Evolutionary conservation across 2,329 filamentous ascomycete genomes (phyloP).

Genomic region (Sarocladium brachiariae): DNA sequence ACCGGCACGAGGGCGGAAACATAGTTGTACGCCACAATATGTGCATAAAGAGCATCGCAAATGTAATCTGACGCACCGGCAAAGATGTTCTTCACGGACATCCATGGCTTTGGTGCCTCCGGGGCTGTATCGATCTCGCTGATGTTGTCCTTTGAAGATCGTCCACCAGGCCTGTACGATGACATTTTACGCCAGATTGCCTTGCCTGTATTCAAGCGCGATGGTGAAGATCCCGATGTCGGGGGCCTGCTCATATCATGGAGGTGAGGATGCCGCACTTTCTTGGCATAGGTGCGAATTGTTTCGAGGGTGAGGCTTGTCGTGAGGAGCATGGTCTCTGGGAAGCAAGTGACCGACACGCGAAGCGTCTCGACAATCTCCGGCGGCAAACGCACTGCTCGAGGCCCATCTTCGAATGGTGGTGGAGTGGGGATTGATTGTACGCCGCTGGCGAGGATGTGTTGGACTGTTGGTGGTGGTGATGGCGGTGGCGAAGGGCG

Average conservation of each 20-base stretch:
- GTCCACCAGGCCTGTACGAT: conserved; percentile 20
- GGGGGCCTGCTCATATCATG: not conserved
- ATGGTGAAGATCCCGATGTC: not conserved
- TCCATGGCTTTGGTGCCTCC: conserved; percentile 30
- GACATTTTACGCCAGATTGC: conserved; percentile 32
- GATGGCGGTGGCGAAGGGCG: conserved; percentile 28
- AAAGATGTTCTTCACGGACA: conserved; percentile 44
- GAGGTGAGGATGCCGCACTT: conserved; percentile 35
- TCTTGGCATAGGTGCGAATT: conserved; percentile 48
- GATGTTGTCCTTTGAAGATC: not conserved
- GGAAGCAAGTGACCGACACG: conserved; percentile 49
- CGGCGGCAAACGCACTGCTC: conserved; percentile 41
- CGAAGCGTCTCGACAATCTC: conserved; percentile 48
- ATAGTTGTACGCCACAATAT: conserved; percentile 54
- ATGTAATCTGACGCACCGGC: conserved; percentile 45
- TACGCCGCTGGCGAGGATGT: conserved; percentile 27
- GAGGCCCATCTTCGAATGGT: conserved; percentile 28
- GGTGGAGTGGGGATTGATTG: conserved; percentile 23
- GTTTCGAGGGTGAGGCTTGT: conserved; percentile 51
- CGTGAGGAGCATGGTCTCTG: conserved; percentile 51
- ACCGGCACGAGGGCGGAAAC: conserved; percentile 29
- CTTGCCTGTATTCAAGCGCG: conserved; percentile 15
- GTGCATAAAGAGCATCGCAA: conserved; percentile 52
- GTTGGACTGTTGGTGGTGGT: conserved; percentile 27
- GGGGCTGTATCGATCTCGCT: not conserved